phyloP scores from a whole-genome alignment of 495 filamentous ascomycete species.

The Pyronema omphalodes region DNA sequence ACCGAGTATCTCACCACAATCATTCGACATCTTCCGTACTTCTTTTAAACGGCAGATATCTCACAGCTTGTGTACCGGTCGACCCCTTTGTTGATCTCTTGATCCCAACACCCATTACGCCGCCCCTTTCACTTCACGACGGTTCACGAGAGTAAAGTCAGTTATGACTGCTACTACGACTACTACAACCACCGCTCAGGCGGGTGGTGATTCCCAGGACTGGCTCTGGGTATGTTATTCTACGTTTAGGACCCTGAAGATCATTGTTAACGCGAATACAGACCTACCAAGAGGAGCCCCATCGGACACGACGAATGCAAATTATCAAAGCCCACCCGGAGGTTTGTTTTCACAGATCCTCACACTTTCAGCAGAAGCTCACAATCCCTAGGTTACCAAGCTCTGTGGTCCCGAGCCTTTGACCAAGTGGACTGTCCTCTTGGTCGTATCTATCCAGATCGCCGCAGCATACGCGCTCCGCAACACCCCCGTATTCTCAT shows the following conservation, averaged over 20 bases:
- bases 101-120: neutral
- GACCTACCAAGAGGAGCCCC: conserved; percentile 98
- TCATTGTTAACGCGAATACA: conserved; percentile 32
- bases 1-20: neutral
- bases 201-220: conserved; percentile 4
- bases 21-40: no score
- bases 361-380: neutral
- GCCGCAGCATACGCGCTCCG: conserved; percentile 62
- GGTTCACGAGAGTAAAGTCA: neutral
- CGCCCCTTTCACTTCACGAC: neutral
- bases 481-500: conserved; percentile 62
- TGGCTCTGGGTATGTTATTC: conserved; percentile 22
- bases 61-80: no score
- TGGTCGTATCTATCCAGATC: conserved; percentile 69
- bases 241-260: neutral
- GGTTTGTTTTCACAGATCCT: conserved; percentile 31
- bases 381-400: conserved; percentile 56
- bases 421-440: conserved; percentile 80
- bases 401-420: conserved; percentile 92
- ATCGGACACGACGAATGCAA: conserved; percentile 68
- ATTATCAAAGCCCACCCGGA: conserved; percentile 99
- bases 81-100: no score
- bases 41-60: no score
- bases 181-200: neutral
- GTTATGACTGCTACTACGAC: neutral